Base-by-base conservation (phyloP, 163 green algal species). In the Volvox carteri region DNA sequence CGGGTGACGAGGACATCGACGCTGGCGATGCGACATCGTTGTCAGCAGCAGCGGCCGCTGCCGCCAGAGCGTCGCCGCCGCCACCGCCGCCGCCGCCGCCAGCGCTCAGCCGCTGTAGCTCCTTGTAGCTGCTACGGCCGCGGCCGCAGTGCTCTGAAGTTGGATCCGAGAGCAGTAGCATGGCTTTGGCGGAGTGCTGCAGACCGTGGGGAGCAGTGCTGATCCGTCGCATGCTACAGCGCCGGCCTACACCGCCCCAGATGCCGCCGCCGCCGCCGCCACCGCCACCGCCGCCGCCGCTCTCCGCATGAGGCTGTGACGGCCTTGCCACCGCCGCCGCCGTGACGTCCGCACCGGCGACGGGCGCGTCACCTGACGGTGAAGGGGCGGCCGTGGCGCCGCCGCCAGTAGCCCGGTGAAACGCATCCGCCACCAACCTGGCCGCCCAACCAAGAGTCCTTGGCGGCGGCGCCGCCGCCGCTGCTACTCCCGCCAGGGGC, bases 81-180 rank as follows among this genome's bases (percentile, higher is more conserved):
- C 76, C 50, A 33, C 50, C 18, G 35, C 37, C 37, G 78, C 30
- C 33, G 21, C 12, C 54, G 19, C n/a, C 78, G 58, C 67, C 78
- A 30, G 16, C 23, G 62, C 62, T 78, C 7, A 87, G 81, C 65
- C 30, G 46, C 81, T 79, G 46, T n/a, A 87, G 46, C 81, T 87
- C 39, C 35, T 52, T 50, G 67, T 78, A 87, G 81, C 81, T 87
- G 46, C 48, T 56, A 0, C 81, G 65, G 5, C 81, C 81, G 19
- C 19, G 81, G 3, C 81, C 81, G 33, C 46, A 42, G 46, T 73
- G 46, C 81, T 87, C 81, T 12, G 81, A 30, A 1, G 33, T 9
- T 5, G 62, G 81, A 46, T 87, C 81, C 1, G 65, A 72, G 12
- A 87, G 81, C 65, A 87, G 81, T 68, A 87, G 21, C 48, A 87